Base-by-base conservation (phyloP, 73 alveolate species). In the Symbiodinium pilosum region DNA sequence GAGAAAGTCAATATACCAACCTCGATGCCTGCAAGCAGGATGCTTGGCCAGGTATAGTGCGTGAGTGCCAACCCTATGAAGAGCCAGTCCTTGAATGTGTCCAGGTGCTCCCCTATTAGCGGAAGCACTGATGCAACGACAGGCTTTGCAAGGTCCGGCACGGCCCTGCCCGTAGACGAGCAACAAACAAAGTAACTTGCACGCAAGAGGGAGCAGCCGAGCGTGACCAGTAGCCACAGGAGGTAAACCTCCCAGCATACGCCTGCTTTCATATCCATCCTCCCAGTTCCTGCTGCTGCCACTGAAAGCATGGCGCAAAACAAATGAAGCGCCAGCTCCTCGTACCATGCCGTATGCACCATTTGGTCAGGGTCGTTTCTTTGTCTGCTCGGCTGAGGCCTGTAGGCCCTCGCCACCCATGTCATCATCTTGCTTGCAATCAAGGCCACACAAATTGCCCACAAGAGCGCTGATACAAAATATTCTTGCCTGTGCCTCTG, bases 181-280 rank as follows among this genome's bases (percentile, higher is more conserved):
- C 30, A 9, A 6, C 36, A 8, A 36, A 28, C 26, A 26, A 71
- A 28, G 39, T 26, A 39, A 5, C 32, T 32, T 2, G 98, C 98
- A 6, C 16, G 56, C 34, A 71, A 12, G 28, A 92, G 8, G 5
- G 91, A 34, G 56, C 91, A 20, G 12, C 56, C 41, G 24, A 92
- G 42, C 43, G 39, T 34, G n/a, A 43, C 98, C 1, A 47, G 2
- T 1, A 44, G 9, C 98, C 98, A 92, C 21, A 42, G 30, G n/a
- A 92, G 91, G 28, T 92, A 92, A 30, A 92, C 59, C 69, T 92
- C 98, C 98, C 98, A 92, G 91, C 98, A 92, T 0, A 43, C 89
- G 18, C 98, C 98, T 14, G 39, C 40, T 12, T 73, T 26, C 32
- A 28, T 39, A n/a, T 71, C 75, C 97, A 91, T 12, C 16, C 94